Percentiles rank a stretch among this genome's conserved stretches.
phyloP scores from a whole-genome alignment of 2,329 filamentous ascomycete genomes.

The Aspergillus sp. region DNA sequence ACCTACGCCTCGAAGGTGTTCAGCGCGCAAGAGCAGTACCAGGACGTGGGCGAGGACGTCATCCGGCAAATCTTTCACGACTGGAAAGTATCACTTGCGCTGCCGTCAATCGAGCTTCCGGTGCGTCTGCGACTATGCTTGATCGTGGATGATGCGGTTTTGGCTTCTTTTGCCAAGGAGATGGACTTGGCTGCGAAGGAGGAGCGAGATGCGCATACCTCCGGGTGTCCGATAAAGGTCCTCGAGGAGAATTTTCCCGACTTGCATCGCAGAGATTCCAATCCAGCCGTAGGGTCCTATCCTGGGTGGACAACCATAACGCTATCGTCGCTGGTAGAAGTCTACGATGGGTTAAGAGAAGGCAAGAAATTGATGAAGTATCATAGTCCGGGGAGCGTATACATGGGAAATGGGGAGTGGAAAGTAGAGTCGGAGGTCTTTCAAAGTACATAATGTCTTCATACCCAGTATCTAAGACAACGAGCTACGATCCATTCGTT shows the following conservation, averaged over 20 bases:
- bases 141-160: slow-evolving; percentile 24
- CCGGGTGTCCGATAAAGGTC: slow-evolving; percentile 23
- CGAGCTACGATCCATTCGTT: not conserved
- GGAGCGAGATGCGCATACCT: slow-evolving; percentile 12
- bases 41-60: slow-evolving; percentile 13
- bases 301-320: slow-evolving; percentile 24
- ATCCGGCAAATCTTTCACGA: slow-evolving; percentile 26
- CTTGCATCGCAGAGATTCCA: slow-evolving; percentile 12
- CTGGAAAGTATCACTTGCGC: slow-evolving; percentile 24
- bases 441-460: not conserved
- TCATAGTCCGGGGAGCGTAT: slow-evolving; percentile 21
- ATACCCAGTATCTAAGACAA: not conserved
- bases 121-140: slow-evolving; percentile 25
- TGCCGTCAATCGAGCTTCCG: slow-evolving; percentile 26
- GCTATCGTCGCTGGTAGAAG: slow-evolving; percentile 24
- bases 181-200: slow-evolving; percentile 12
- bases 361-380: slow-evolving; percentile 22
- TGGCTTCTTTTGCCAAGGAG: slow-evolving; percentile 16
- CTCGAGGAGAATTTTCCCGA: slow-evolving; percentile 31
- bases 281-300: slow-evolving; percentile 15
- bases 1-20: slow-evolving; percentile 28
- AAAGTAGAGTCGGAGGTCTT: slow-evolving; percentile 16
- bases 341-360: slow-evolving; percentile 23
- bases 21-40: slow-evolving; percentile 14
- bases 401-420: slow-evolving; percentile 19